Conservation (phyloP, 768 basidiomycete genomes). For the Ramaria rubella region DNA sequence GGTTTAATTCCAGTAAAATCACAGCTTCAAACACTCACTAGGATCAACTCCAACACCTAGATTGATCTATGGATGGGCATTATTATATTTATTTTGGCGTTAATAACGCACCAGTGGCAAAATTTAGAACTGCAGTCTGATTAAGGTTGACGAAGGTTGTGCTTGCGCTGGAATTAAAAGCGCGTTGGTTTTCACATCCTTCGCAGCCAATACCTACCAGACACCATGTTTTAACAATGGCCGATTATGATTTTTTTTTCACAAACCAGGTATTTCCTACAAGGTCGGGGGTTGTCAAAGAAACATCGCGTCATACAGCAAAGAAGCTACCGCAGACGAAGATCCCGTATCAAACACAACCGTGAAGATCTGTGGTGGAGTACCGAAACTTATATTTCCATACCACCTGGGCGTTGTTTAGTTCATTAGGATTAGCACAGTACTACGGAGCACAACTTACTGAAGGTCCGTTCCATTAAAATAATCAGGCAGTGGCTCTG, state of each 20-base stretch:
- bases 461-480: conserved; percentile 20
- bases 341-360: conserved; percentile 19
- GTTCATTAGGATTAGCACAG: neutral
- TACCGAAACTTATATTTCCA: conserved; percentile 15
- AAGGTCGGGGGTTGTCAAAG: neutral
- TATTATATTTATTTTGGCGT: neutral
- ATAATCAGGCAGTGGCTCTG: conserved; percentile 15
- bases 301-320: neutral
- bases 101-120: conserved; percentile 36
- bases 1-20: neutral
- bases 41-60: conserved; percentile 8
- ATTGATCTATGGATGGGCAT: neutral
- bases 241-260: neutral
- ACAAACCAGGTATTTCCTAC: conserved; percentile 4
- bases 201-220: conserved; percentile 15
- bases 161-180: conserved; percentile 43
- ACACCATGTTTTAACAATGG: neutral
- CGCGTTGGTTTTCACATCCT: conserved; percentile 37
- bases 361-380: conserved; percentile 17
- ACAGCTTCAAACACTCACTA: conserved; percentile 2
- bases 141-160: conserved; percentile 45
- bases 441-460: conserved; percentile 3
- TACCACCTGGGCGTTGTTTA: neutral
- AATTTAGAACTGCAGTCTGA: conserved; percentile 38
- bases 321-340: conserved; percentile 1